Percentiles rank a stretch among this genome's conserved stretches.
Conservation (phyloP, 305 asterid genomes). For the Monarda citriodora region DNA sequence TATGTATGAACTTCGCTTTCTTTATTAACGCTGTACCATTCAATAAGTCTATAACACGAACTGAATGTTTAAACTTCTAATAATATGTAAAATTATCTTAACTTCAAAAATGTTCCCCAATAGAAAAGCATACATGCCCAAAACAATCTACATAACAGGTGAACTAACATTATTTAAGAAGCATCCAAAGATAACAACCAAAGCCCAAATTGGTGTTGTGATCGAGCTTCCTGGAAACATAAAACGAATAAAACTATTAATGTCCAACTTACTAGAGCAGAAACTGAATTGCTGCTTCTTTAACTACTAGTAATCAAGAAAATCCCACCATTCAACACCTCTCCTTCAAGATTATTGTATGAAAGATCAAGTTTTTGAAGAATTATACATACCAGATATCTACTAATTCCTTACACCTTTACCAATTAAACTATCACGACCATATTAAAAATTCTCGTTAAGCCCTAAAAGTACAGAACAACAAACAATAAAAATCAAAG, state of each 20-base stretch:
- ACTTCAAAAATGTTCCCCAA: constrained; percentile 7
- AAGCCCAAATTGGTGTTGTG: neutral
- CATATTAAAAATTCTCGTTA: no score
- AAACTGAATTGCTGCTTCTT: neutral
- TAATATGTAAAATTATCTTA: neutral
- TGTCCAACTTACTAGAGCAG: constrained; percentile 1
- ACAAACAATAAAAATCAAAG: no score
- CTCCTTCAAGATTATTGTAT: constrained; percentile 13
- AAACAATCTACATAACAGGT: constrained; percentile 3
- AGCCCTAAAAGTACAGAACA: no score
- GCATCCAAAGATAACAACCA: constrained; percentile 1
- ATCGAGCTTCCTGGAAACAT: constrained; percentile 1
- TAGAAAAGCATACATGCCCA: neutral
- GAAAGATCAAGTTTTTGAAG: constrained; percentile 7
- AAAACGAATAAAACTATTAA: neutral
- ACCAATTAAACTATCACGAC: no score
- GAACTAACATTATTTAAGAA: constrained; percentile 10
- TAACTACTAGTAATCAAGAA: constrained; percentile 11
- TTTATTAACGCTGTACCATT: no score
- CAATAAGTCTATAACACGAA: neutral
- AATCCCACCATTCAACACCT: neutral
- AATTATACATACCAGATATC: no score
- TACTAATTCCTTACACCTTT: no score
- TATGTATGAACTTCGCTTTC: no score
- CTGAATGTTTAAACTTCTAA: constrained; percentile 6